Conservation (phyloP, 2,329 filamentous ascomycete species). For the Aspergillus latus region DNA sequence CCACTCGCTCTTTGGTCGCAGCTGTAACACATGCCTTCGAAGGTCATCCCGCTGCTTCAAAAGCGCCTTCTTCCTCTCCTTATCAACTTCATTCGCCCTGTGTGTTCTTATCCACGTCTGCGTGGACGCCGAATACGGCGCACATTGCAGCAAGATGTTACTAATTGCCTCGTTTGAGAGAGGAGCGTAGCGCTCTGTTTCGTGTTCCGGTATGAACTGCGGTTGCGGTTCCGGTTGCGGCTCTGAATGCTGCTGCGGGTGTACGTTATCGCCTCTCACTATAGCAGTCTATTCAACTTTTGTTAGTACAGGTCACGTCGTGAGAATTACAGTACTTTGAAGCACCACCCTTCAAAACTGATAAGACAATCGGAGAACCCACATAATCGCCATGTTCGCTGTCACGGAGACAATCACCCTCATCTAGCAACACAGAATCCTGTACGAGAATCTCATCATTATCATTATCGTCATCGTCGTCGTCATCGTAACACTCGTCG, state of each 20-base stretch:
- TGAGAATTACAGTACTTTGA: too few relatives aligned
- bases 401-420: background rate
- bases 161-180: constrained; percentile 21
- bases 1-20: constrained; percentile 10
- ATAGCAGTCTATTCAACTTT: background rate
- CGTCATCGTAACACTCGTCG: too few relatives aligned
- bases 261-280: background rate
- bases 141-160: constrained; percentile 19
- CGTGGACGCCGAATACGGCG: constrained; percentile 21
- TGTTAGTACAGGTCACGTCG: background rate
- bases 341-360: too few relatives aligned
- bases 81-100: constrained; percentile 10
- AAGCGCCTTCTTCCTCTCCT: constrained; percentile 3
- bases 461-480: background rate
- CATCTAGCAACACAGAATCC: background rate
- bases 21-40: constrained; percentile 11
- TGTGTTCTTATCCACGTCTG: constrained; percentile 24
- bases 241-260: background rate
- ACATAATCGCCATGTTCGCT: background rate
- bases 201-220: constrained; percentile 5
- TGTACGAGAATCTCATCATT: background rate
- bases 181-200: constrained; percentile 2
- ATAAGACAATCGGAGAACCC: background rate
- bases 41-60: constrained; percentile 9
- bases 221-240: background rate